Conservation (phyloP, 2,329 filamentous ascomycete species). For the Hypomyces perniciosus region DNA sequence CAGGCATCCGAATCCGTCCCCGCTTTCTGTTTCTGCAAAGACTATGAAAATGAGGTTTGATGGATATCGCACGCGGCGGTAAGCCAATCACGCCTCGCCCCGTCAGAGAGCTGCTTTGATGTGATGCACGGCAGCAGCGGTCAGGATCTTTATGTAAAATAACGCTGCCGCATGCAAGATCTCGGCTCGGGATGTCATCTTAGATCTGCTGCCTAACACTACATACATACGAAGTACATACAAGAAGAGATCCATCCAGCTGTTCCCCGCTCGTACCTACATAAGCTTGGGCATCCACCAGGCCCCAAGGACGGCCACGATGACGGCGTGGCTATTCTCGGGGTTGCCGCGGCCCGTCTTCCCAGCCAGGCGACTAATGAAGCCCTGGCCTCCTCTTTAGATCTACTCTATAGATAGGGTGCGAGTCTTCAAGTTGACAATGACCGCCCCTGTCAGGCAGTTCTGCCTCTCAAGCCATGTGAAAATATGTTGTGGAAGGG, state of each 20-base stretch:
- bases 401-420: neutral
- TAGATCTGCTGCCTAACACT: neutral
- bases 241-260: neutral
- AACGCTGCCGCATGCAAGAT: constrained; percentile 4
- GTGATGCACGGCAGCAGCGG: neutral
- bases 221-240: too few relatives aligned
- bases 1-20: neutral
- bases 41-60: neutral
- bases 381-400: too few relatives aligned
- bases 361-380: neutral
- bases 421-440: too few relatives aligned
- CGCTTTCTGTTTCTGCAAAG: neutral
- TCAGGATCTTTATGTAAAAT: neutral
- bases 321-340: neutral
- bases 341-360: neutral
- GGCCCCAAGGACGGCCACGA: neutral
- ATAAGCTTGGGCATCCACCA: neutral
- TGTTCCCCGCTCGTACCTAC: constrained; percentile 3
- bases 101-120: constrained; percentile 1
- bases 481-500: too few relatives aligned
- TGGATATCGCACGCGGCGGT: neutral
- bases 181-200: constrained; percentile 9
- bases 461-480: too few relatives aligned
- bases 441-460: too few relatives aligned
- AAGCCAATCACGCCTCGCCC: constrained; percentile 12